These are phyloP conservation scores for Pseudogymnoascus sp. DNA, from an alignment of 2,329 filamentous ascomycete genomes.

Conservation along the genomic window DNA sequence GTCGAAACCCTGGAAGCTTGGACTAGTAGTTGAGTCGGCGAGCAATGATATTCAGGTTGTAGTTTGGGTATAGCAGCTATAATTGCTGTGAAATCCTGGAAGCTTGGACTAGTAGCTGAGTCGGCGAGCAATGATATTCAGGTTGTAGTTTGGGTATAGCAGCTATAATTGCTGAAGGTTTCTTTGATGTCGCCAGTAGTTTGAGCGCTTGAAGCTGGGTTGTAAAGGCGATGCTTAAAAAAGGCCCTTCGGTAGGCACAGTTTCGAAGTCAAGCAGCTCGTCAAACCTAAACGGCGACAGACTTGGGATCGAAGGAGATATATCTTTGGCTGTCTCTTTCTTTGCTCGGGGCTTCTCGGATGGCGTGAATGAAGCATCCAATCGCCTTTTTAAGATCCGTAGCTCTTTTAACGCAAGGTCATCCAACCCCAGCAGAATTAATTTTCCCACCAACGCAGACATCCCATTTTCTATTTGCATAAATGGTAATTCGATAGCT, in stretches of 20 bases:
- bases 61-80: conserved; percentile 51
- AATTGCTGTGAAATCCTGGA: conserved; percentile 33
- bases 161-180: conserved; percentile 50
- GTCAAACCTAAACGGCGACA: conserved; percentile 36
- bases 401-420: conserved; percentile 62
- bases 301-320: conserved; percentile 29
- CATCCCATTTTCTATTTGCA: conserved; percentile 68
- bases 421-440: conserved; percentile 53
- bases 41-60: conserved; percentile 42
- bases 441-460: conserved; percentile 60
- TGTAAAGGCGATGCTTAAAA: conserved; percentile 49
- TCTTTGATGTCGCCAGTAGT: conserved; percentile 52
- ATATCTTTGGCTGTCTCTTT: conserved; percentile 17
- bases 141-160: conserved; percentile 47
- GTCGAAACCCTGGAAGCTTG: too few species aligned
- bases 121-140: conserved; percentile 46
- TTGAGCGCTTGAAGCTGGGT: conserved; percentile 59
- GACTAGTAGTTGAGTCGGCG: too few species aligned
- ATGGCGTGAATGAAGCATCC: conserved; percentile 30
- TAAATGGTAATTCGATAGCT: conserved; percentile 46
- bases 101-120: conserved; percentile 44
- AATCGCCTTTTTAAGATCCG: conserved; percentile 56
- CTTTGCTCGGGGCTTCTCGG: conserved; percentile 15
- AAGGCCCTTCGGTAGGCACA: conserved; percentile 32
- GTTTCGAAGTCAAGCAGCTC: conserved; percentile 56